phyloP scores from a whole-genome alignment of 192 early-diverging fungal species.

The Umbelopsis isabellina region DNA sequence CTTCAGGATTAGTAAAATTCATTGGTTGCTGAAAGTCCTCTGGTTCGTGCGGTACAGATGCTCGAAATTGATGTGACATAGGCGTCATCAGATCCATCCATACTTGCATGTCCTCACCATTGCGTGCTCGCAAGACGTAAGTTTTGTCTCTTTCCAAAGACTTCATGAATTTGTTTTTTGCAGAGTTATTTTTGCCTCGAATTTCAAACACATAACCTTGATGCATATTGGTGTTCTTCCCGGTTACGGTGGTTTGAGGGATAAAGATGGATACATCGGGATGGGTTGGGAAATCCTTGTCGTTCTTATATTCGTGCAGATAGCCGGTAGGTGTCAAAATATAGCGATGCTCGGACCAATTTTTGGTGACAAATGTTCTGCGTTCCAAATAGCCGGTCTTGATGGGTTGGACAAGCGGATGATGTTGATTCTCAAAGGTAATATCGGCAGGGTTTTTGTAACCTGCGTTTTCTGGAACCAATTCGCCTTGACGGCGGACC shows the following conservation, averaged over 20 bases:
- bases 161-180: slow-evolving; percentile 1
- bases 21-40: slow-evolving; percentile 1
- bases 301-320: slow-evolving; percentile 30
- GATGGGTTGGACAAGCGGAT: slow-evolving; percentile 32
- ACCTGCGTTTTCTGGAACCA: slow-evolving; percentile 44
- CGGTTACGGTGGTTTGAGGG: slow-evolving; percentile 18
- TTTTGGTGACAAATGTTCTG: slow-evolving; percentile 39
- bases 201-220: slow-evolving; percentile 12
- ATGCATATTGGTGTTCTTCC: neutral
- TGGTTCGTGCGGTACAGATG: slow-evolving; percentile 3
- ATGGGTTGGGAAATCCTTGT: slow-evolving; percentile 17
- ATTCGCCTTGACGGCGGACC: slow-evolving; percentile 35
- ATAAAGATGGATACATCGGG: slow-evolving; percentile 19
- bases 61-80: slow-evolving; percentile 1
- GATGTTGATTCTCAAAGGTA: slow-evolving; percentile 42
- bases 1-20: neutral
- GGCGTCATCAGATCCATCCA: slow-evolving; percentile 16
- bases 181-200: neutral
- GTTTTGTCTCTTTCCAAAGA: slow-evolving; percentile 3
- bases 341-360: slow-evolving; percentile 46
- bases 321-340: slow-evolving; percentile 46
- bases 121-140: neutral
- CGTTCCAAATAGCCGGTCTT: slow-evolving; percentile 41
- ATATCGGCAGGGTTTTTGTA: slow-evolving; percentile 37
- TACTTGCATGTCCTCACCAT: neutral